Base-by-base conservation (phyloP, 768 basidiomycete genomes). In the Tubosaeta sp. region DNA sequence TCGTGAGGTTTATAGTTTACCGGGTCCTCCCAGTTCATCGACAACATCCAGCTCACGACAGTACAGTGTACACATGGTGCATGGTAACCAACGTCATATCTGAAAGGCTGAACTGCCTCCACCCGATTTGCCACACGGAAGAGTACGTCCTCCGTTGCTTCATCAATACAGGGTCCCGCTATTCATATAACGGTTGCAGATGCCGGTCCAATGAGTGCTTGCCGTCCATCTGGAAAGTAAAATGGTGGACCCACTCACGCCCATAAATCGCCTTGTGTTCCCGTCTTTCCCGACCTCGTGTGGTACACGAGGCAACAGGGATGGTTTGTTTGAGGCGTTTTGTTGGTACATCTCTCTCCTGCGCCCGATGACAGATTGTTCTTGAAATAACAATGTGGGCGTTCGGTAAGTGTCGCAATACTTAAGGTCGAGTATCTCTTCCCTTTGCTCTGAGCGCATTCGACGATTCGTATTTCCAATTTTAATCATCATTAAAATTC, bases 261-360 rank as follows among this genome's bases (percentile, higher is more conserved):
- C 6, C 21, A 46, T 40, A 44, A 35, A 49, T 34, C 46, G 34
- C 45, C 43, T 44, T 38, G 10, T 30, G 25, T 47, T 19, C 46
- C n/a, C n/a, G 18, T 21, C 34, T 35, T 51, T 50, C 47, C n/a
- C 18, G 24, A 49, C 38, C 58, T 47, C 61, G 57, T 61, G 61
- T 47, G 40, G 16, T 40, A 55, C 62, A 58, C 36, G 63, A 60
- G 58, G 61, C 32, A 46, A 46, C 59, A 47, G 22, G 40, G 31
- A 48, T 42, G n/a, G 22, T 43, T 49, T 38, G 47, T 46, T 51
- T 57, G 42, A 59, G 62, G 57, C 46, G 11, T 32, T 32, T 24
- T 48, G 47, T 46, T 51, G 54, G 55, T 34, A 31, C 55, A 48
- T 29, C 24, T 18, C 21, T 30, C 40, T 44, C 5, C 30, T 35